phyloP scores from a whole-genome alignment of 495 filamentous ascomycete genomes.

The Cryomyces minteri region DNA sequence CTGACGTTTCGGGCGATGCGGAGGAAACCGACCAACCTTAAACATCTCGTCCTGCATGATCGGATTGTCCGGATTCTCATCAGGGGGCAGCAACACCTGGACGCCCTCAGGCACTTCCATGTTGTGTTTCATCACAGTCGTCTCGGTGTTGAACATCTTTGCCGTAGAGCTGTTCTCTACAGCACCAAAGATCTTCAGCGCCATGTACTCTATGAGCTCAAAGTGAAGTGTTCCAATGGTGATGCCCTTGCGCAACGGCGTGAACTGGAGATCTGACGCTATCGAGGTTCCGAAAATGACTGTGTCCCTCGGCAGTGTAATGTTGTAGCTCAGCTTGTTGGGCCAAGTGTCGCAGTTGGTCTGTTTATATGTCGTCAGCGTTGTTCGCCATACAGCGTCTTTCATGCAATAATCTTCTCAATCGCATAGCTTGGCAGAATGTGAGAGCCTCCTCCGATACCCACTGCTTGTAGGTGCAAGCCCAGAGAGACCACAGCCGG shows the following conservation, averaged over 20 bases:
- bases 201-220: conserved; percentile 47
- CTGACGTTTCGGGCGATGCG: no score
- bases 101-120: conserved; percentile 26
- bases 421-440: not conserved
- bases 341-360: conserved; percentile 71
- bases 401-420: not conserved
- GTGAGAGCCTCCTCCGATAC: no score
- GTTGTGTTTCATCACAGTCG: conserved; percentile 13
- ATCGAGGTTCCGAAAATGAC: conserved; percentile 77
- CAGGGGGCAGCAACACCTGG: conserved; percentile 19
- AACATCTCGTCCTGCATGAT: no score
- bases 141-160: conserved; percentile 1
- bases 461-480: no score
- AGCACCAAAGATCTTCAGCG: conserved; percentile 3
- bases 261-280: conserved; percentile 59
- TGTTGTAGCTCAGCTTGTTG: conserved; percentile 83
- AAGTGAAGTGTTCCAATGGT: conserved; percentile 58
- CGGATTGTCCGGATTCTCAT: conserved; percentile 25
- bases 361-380: conserved; percentile 3
- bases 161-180: conserved; percentile 31
- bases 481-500: not conserved
- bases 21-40: no score
- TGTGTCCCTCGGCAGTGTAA: conserved; percentile 75
- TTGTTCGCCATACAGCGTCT: not conserved
- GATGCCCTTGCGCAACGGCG: conserved; percentile 73